phyloP scores from a whole-genome alignment of 129 eudicot genomes.

The Dittrichia graveolens region DNA sequence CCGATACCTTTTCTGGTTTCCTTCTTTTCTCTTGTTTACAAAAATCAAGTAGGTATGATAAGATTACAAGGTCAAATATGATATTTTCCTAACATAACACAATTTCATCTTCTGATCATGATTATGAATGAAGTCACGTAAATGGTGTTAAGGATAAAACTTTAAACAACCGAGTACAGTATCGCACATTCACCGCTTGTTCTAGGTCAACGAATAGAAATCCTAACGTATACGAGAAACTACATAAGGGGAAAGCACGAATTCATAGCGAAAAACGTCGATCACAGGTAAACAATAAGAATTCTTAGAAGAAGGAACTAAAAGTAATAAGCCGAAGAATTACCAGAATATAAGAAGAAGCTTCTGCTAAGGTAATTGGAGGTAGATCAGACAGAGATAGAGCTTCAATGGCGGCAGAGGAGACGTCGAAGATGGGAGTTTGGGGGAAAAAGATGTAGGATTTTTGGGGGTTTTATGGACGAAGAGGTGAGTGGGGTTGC shows the following conservation, averaged over 20 bases:
- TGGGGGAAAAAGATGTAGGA: constrained; percentile 20
- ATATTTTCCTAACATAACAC: background rate
- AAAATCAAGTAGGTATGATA: background rate
- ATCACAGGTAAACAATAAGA: constrained; percentile 1
- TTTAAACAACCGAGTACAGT: background rate
- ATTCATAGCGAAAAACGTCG: background rate
- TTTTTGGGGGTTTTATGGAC: constrained; percentile 36
- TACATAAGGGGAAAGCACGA: background rate
- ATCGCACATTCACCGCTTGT: constrained; percentile 10
- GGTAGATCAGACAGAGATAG: constrained; percentile 30
- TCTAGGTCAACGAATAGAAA: background rate
- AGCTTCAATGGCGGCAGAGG: constrained; percentile 11
- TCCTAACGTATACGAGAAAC: background rate
- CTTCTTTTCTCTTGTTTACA: background rate
- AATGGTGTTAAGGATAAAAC: background rate
- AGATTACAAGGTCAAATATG: background rate
- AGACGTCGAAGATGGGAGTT: background rate
- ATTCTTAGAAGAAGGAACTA: background rate
- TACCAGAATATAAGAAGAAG: constrained; percentile 17
- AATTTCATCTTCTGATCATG: background rate
- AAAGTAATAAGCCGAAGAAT: background rate
- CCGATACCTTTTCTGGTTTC: constrained; percentile 9
- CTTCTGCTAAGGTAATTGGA: background rate
- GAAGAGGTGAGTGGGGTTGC: background rate
- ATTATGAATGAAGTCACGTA: background rate